Conservation (phyloP, 306 rosid species). For the Inga laurina region DNA sequence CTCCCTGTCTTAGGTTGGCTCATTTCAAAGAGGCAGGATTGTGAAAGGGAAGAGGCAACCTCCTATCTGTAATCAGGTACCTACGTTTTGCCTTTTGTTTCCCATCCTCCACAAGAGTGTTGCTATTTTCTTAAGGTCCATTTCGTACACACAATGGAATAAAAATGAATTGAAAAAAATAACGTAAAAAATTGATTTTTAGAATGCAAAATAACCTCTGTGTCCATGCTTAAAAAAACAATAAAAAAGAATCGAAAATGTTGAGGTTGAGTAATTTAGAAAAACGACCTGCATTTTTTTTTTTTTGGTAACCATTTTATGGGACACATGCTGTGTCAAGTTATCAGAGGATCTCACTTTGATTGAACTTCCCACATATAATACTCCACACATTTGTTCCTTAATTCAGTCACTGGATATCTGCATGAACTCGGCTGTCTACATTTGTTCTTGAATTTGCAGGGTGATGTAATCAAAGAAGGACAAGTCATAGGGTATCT, state of each 20-base stretch:
- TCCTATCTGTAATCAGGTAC: constrained; percentile 89
- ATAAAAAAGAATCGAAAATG: neutral
- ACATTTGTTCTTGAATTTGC: constrained; percentile 36
- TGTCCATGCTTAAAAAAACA: neutral
- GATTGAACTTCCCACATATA: neutral
- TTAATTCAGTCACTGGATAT: constrained; percentile 20
- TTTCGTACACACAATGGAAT: neutral
- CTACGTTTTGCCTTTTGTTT: constrained; percentile 25
- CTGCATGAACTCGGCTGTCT: constrained; percentile 17
- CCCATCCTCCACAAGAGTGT: neutral
- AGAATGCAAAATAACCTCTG: neutral
- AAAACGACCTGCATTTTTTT: constrained; percentile 3
- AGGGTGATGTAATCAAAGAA: constrained; percentile 88
- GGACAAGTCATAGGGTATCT: constrained; percentile 92
- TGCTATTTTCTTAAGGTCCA: neutral
- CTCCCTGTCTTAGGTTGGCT: constrained; percentile 67
- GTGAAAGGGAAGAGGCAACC: constrained; percentile 85
- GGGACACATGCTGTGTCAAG: neutral
- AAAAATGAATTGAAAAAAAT: neutral
- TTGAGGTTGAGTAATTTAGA: neutral
- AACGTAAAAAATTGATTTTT: neutral
- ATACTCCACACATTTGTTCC: neutral
- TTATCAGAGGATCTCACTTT: constrained; percentile 28
- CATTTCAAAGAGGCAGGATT: constrained; percentile 80
- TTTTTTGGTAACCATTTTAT: constrained; percentile 6